Evolutionary conservation across 1,139 yeast species (phyloP), one percentile per base, ranked within the genome.

Genomic region (Chernovozyma sophiae-reginae): DNA sequence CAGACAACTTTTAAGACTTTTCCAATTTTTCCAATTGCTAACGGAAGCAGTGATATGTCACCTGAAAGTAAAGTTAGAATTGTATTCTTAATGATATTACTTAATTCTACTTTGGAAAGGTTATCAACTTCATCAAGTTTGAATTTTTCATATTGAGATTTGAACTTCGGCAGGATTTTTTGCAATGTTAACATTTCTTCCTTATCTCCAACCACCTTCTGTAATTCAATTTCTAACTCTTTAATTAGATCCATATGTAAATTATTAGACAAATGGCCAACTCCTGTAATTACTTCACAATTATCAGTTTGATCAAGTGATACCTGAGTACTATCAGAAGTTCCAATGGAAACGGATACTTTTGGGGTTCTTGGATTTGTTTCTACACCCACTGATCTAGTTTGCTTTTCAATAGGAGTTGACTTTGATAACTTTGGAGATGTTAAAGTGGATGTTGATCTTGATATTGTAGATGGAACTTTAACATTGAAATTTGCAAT

Each of bases 11-110:
- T 37, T 15, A 37, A 24, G 6, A 31, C 14, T n/a, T 30, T 31
- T 6, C 31, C 40, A 18, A 31, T 17, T 22, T 34, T 37, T 10
- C 14, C 26, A 8, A 37, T 31, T 4, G 31, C 12, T 2, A 5
- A 6, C 3, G 38, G 34, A 12, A 37, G 14, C 2, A 20, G 16
- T 12, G n/a, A 11, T n/a, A 34, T 11, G 3, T 29, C 34, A 13
- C 40, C 61, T 18, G 58, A 51, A 4, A 65, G 52, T 32, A 65
- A 46, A 29, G 65, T 58, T 13, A 65, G 54, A 58, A 65, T 56
- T 13, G 65, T 41, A 42, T 60, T 60, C 35, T 65, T 65, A 39
- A 65, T 45, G 26, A 59, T 34, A 38, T 59, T 61, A 27, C 56
- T 47, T 46, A 60, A 45, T 42, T 62, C 62, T 10, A 46, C 45